Evolutionary conservation across 2,329 filamentous ascomycete species (phyloP).

Genomic region (Penicillium sp.): DNA sequence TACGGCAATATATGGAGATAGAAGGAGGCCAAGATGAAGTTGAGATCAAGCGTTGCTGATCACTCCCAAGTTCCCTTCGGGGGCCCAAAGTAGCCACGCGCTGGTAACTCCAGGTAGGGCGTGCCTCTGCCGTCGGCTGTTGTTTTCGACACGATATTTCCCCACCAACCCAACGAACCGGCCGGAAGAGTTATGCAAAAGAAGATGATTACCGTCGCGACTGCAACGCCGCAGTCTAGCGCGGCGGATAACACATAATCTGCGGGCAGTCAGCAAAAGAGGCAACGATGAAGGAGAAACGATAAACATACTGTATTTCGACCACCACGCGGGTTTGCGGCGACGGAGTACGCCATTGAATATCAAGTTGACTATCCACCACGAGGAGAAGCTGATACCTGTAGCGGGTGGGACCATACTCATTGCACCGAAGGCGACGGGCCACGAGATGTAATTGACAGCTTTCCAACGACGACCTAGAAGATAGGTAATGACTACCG

Average conservation of each 20-base stretch:
- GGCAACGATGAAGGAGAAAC: neutral
- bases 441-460: slow-evolving; percentile 58
- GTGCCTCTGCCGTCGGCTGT: slow-evolving; percentile 39
- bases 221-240: slow-evolving; percentile 37
- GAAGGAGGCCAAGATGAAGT: neutral
- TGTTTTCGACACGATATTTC: slow-evolving; percentile 30
- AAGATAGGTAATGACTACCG: slow-evolving; percentile 53
- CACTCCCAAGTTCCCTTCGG: slow-evolving; percentile 22
- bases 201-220: slow-evolving; percentile 39
- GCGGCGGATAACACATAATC: slow-evolving; percentile 41
- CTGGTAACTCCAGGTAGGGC: slow-evolving; percentile 25
- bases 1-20: neutral
- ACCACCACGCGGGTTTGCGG: slow-evolving; percentile 42
- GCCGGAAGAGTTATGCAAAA: slow-evolving; percentile 39
- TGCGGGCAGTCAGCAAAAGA: slow-evolving; percentile 10
- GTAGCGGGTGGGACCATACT: slow-evolving; percentile 60
- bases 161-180: slow-evolving; percentile 36
- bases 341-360: slow-evolving; percentile 41
- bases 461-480: slow-evolving; percentile 53
- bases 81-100: slow-evolving; percentile 27
- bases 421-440: slow-evolving; percentile 59
- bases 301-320: slow-evolving; percentile 36
- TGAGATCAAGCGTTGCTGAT: neutral
- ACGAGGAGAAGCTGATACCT: slow-evolving; percentile 61
- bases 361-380: slow-evolving; percentile 46